These are phyloP conservation scores for Aspergillus sp. DNA, from an alignment of 2,329 filamentous ascomycete genomes.

Conservation along the genomic window DNA sequence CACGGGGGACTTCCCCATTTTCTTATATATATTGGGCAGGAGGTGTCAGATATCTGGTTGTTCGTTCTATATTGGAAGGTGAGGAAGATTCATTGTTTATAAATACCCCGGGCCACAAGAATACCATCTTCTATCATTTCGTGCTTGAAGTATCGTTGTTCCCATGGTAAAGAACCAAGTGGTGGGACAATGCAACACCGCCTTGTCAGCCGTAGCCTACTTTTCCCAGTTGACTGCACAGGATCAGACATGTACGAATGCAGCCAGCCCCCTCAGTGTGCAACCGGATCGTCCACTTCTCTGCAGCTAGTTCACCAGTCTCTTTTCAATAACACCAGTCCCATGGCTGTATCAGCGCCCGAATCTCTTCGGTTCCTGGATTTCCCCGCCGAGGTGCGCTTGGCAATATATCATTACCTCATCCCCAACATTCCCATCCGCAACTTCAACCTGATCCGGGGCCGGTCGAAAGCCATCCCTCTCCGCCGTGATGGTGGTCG, in stretches of 20 bases:
- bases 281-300: too few species aligned
- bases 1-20: too few species aligned
- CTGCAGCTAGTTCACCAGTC: background rate
- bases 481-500: slow-evolving; percentile 2
- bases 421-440: slow-evolving; percentile 6
- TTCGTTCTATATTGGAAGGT: too few species aligned
- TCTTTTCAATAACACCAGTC: too few species aligned
- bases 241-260: too few species aligned
- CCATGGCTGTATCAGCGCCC: background rate
- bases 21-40: too few species aligned
- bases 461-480: background rate
- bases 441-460: slow-evolving; percentile 7
- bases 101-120: too few species aligned
- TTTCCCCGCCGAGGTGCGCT: slow-evolving; percentile 7
- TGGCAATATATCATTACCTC: slow-evolving; percentile 4
- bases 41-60: too few species aligned
- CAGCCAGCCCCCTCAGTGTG: too few species aligned
- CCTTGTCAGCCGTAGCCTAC: background rate
- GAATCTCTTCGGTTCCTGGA: slow-evolving; percentile 1
- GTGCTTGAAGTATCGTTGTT: too few species aligned
- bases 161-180: background rate
- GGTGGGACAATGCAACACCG: background rate
- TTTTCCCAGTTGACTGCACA: too few species aligned
- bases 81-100: too few species aligned
- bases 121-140: background rate